These are phyloP conservation scores for Hydnum rufescens DNA, from an alignment of 768 basidiomycete species.

Conservation along the genomic window DNA sequence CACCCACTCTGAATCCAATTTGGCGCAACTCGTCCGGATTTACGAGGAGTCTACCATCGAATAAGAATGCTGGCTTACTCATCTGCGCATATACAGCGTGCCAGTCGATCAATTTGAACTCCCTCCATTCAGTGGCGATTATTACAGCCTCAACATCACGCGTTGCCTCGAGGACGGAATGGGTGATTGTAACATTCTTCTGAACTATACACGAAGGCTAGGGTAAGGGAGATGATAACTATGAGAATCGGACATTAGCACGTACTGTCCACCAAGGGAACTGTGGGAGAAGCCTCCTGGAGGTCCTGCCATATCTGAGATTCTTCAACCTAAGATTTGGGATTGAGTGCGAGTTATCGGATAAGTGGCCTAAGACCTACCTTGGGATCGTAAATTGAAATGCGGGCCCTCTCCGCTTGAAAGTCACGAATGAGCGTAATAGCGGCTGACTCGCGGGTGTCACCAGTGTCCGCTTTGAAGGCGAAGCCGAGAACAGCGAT, in stretches of 20 bases:
- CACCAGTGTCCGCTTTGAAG: slow-evolving; percentile 98
- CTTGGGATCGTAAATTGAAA: slow-evolving; percentile 75
- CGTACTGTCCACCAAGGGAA: slow-evolving; percentile 48
- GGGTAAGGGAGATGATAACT: slow-evolving; percentile 4
- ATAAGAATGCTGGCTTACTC: slow-evolving; percentile 98
- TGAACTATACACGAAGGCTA: slow-evolving; percentile 37
- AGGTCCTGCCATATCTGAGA: slow-evolving; percentile 78
- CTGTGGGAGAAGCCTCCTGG: slow-evolving; percentile 41
- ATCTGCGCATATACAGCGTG: slow-evolving; percentile 60
- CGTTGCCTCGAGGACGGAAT: slow-evolving; percentile 72
- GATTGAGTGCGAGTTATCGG: not conserved
- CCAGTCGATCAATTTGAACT: slow-evolving; percentile 91
- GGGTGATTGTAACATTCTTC: slow-evolving; percentile 64
- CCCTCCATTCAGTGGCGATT: slow-evolving; percentile 94
- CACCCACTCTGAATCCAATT: slow-evolving; percentile 59
- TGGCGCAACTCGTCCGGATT: slow-evolving; percentile 56
- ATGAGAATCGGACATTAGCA: slow-evolving; percentile 4
- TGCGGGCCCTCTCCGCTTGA: slow-evolving; percentile 65
- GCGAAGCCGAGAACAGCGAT: slow-evolving; percentile 97
- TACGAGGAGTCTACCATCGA: slow-evolving; percentile 79
- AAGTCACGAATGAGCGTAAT: slow-evolving; percentile 92
- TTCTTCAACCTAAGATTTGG: slow-evolving; percentile 30
- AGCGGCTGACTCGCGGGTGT: slow-evolving; percentile 92
- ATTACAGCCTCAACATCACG: slow-evolving; percentile 80
- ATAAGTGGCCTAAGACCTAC: slow-evolving; percentile 19